Base-by-base conservation (phyloP, 331 rosid genomes). In the Arachis monticola region DNA sequence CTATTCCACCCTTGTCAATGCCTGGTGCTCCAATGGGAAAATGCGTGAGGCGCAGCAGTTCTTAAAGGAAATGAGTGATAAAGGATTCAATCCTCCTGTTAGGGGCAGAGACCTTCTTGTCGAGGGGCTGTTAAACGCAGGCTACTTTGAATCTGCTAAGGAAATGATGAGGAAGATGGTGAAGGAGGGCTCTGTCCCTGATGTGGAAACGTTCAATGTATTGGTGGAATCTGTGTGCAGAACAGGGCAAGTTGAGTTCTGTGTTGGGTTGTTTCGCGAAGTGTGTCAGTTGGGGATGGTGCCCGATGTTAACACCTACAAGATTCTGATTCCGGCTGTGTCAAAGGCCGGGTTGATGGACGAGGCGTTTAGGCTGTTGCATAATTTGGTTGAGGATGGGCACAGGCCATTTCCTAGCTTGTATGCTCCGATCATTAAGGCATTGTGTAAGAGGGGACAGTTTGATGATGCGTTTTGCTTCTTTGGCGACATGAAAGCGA, bases 391-490 rank as follows among this genome's bases (percentile, higher is more conserved):
- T 3, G 96, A 92, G 81, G 95, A 86, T 44, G 97, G 99, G 45
- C 83, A 86, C 10, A 76, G 40, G 35, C 97, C 99, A 6, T 90
- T 90, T 71, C 99, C 93, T 0, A 85, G 96, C 74, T 81, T 92
- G 76, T 94, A 94, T 75, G 97, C 97, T 0, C 91, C 92, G 0
- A 75, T 94, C 42, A 75, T 92, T 22, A 92, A 94, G 83, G 93
- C 88, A 14, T 73, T 94, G 82, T 92, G 91, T 69, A 87, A 83
- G 81, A 87, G 84, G 55, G 96, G 96, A 5, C 96, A 83, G 65
- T 94, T 94, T 79, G 96, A 92, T 73, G 99, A 91, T 83, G 99
- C 96, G 0, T 81, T 90, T 61, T 88, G 99, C 76, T 94, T 94
- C 69, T 92, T 92, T 32, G 79, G 93, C 70, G 97, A 94, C 82